phyloP scores from a whole-genome alignment of 345 rosid species.

The Arabidopsis thaliana region DNA sequence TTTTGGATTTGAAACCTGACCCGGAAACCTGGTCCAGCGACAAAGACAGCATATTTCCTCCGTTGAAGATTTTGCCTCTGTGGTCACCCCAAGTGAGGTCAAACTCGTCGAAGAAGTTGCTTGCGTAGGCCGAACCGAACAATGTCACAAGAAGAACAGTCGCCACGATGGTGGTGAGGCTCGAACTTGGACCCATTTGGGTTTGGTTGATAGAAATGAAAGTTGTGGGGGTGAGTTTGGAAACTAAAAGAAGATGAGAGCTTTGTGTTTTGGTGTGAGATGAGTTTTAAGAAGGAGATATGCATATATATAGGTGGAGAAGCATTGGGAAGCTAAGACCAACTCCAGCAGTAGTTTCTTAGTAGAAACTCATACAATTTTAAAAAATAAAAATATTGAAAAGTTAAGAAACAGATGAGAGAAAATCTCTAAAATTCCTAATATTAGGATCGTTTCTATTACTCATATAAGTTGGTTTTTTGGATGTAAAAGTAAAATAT shows the following conservation, averaged over 20 bases:
- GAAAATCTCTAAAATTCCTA: no score
- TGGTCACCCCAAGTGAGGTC: slow-evolving; percentile 62
- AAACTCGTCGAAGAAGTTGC: slow-evolving; percentile 57
- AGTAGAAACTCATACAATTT: no score
- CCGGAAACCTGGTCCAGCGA: slow-evolving; percentile 59
- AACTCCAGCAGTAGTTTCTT: no score
- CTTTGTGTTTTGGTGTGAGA: slow-evolving; percentile 34
- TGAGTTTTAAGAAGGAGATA: slow-evolving; percentile 20
- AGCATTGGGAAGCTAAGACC: background rate
- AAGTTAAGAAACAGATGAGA: no score
- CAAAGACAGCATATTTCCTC: slow-evolving; percentile 59
- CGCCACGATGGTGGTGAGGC: slow-evolving; percentile 6
- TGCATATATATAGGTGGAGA: background rate
- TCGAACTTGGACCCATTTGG: slow-evolving; percentile 30
- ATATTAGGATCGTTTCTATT: no score
- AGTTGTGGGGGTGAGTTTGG: background rate
- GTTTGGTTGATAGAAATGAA: slow-evolving; percentile 11
- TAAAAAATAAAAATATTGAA: no score
- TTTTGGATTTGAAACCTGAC: slow-evolving; percentile 65
- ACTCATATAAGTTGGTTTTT: no score
- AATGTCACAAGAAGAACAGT: slow-evolving; percentile 13
- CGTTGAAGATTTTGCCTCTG: slow-evolving; percentile 56
- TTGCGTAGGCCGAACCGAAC: slow-evolving; percentile 40
- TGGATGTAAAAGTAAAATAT: no score
- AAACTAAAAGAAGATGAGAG: slow-evolving; percentile 26